Evolutionary conservation across 176 grass and related monocot species (phyloP), one percentile per base, ranked within the genome.

Genomic region (Rhynchospora tenuis): DNA sequence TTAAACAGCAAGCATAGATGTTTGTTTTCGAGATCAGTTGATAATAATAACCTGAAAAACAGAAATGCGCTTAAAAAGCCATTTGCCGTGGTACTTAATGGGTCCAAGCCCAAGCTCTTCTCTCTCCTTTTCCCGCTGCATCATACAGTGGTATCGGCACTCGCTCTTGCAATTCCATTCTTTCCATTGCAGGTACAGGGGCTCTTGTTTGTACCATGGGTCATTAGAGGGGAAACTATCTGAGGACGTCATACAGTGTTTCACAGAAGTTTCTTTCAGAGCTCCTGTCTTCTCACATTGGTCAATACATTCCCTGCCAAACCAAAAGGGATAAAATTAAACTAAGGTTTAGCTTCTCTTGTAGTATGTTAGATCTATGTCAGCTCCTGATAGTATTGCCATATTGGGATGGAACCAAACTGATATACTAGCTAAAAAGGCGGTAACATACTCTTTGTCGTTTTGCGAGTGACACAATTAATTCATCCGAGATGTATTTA

Each of bases 81-180:
- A 99, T 85, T 92, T 99, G 43, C 89, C 88, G 9, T 99, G 93
- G 81, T 99, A 99, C 81, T 99, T 95, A 42, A 95, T 77, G 59
- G 93, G 86, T 13, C 38, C 82, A 4, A 99, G 83, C 8, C 88
- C 87, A 27, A 90, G 92, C 16, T 83, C 52, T 58, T 86, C 81
- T 84, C 91, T 89, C 78, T 99, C 97, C 14, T 86, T 89, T 72
- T 95, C 97, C 9, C 91, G 86, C 64, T 99, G 81, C 89, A 92
- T 93, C 93, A 95, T 92, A 79, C 97, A 99, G 54, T 92, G 93
- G 80, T 99, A 95, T 22, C 88, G 87, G 85, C 97, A 99, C 23
- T 93, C 93, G 11, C 89, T 93, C 52, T 89, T 93, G 89, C 91
- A 99, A 83, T 92, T 95, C 93, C 93, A 99, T 47, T 99, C 93